phyloP scores from a whole-genome alignment of 2,329 filamentous ascomycete genomes.

The Cordyceps fumosorosea region DNA sequence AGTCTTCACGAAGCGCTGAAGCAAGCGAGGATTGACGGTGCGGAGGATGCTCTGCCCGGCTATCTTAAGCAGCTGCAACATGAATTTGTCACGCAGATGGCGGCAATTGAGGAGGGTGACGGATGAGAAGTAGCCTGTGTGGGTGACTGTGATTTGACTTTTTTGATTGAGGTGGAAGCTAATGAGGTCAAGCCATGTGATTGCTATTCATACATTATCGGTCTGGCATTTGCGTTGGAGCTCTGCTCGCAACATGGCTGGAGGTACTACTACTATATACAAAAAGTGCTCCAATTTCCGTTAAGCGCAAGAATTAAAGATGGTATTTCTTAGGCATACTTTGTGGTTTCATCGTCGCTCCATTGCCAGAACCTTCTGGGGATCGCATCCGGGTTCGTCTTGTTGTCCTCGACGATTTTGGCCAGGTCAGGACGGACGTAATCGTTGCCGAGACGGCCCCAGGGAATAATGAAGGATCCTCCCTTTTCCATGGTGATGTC shows the following conservation, averaged over 20 bases:
- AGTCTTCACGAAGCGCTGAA: slow-evolving; percentile 65
- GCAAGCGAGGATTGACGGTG: slow-evolving; percentile 58
- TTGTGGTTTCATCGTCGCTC: slow-evolving; percentile 25
- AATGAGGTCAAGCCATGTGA: not conserved
- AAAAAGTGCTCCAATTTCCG: not conserved
- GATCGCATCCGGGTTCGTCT: slow-evolving; percentile 24
- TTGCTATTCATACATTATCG: not conserved
- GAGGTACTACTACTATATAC: not conserved
- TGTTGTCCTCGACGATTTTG: slow-evolving; percentile 19
- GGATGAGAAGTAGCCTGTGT: not conserved
- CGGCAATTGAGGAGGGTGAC: slow-evolving; percentile 2
- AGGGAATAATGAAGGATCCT: slow-evolving; percentile 14
- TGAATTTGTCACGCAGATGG: slow-evolving; percentile 13
- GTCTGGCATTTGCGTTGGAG: not conserved
- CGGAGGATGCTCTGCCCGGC: slow-evolving; percentile 52
- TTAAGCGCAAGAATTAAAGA: not conserved
- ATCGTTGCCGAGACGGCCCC: slow-evolving; percentile 22
- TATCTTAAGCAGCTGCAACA: slow-evolving; percentile 54
- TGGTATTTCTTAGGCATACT: not conserved
- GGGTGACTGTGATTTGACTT: not conserved
- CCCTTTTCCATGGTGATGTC: slow-evolving; percentile 30
- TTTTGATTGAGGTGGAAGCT: not conserved
- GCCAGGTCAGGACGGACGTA: slow-evolving; percentile 22
- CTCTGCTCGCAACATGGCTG: not conserved
- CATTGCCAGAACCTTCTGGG: slow-evolving; percentile 29